Base-by-base conservation (phyloP, 805 yeast species). In the Torulaspora indica region DNA sequence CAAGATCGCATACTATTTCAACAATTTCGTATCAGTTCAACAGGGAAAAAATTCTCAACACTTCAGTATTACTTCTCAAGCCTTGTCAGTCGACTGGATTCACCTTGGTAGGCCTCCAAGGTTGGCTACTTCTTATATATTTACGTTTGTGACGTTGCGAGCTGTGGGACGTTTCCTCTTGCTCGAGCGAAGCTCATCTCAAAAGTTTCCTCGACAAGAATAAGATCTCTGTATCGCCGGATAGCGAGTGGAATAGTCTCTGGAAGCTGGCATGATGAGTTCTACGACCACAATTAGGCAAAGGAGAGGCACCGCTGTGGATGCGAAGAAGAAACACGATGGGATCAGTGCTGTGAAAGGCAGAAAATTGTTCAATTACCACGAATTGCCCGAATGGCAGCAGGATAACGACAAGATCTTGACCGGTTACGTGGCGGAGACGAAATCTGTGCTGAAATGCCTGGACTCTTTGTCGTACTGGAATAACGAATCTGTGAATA, bases 401-500 rank as follows among this genome's bases (percentile, higher is more conserved):
- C 70, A 75, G 46, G 93, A 85, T 57, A 85, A 85, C 59, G 83
- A 80, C 52, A 79, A 63, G 57, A 84, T 85, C 36, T 58, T 68
- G 32, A 67, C 78, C 0, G 88, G 88, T 4, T 85, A 85, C 54
- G 81, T 84, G 14, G 71, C 69, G 27, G 79, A 76, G 43, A 77
- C 85, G 0, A 52, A 61, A 27, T 75, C 82, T 24, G 73, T 65
- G 49, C 39, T 45, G 34, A 64, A 61, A 38, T 78, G 84, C 46
- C 45, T 79, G 13, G 52, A 66, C 31, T 75, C 85, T 2, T 60
- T 83, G 36, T 51, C 69, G 6, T 78, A 76, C 51, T 51, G 80
- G 34, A 88, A 84, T 63, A 85, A 85, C 53, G 93, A 84, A 62
- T 68, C 87, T 0, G 79, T 82, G 14, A 84, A 85, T 58, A 80